Evolutionary conservation across 2,329 filamentous ascomycete genomes (phyloP).

Genomic region (Septoria linicola): DNA sequence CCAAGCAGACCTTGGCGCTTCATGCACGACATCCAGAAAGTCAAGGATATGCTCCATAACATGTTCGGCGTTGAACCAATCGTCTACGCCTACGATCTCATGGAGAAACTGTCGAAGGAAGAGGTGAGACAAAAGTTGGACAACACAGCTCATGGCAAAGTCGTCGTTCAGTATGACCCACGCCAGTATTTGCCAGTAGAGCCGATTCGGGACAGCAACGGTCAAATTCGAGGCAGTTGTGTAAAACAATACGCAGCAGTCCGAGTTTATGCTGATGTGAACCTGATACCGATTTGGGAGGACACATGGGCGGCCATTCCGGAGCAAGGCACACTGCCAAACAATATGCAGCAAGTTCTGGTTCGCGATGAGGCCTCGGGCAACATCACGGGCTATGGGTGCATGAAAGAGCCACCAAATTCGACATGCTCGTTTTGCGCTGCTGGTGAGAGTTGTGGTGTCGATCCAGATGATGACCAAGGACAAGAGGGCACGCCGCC

Average conservation of each 20-base stretch:
- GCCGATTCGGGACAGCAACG: not conserved
- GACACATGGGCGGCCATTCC: conserved; percentile 14
- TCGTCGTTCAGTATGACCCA: conserved; percentile 17
- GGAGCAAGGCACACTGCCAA: conserved; percentile 3
- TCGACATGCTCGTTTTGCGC: not conserved
- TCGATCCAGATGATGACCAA: conserved; percentile 1
- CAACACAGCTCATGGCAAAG: conserved; percentile 11
- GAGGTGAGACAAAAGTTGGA: too few species aligned
- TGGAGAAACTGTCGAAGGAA: too few species aligned
- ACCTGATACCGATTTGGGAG: conserved; percentile 5
- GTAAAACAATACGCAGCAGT: conserved; percentile 9
- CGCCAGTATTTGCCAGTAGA: not conserved
- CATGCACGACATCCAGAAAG: conserved; percentile 2
- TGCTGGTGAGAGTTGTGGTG: not conserved
- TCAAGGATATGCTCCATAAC: not conserved
- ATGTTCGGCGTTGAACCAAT: too few species aligned
- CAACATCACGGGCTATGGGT: conserved; percentile 1
- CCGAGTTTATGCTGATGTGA: conserved; percentile 9
- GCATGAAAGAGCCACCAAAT: conserved; percentile 2
- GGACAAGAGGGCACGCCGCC: not conserved
- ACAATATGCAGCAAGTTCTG: not conserved
- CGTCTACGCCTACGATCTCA: too few species aligned
- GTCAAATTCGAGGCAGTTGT: conserved; percentile 4
- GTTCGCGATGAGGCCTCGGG: not conserved
- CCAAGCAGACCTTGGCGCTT: conserved; percentile 4